Evolutionary conservation across 2,329 filamentous ascomycete genomes (phyloP), one percentile per base, ranked within the genome.

Genomic region (Talaromyces sp.): DNA sequence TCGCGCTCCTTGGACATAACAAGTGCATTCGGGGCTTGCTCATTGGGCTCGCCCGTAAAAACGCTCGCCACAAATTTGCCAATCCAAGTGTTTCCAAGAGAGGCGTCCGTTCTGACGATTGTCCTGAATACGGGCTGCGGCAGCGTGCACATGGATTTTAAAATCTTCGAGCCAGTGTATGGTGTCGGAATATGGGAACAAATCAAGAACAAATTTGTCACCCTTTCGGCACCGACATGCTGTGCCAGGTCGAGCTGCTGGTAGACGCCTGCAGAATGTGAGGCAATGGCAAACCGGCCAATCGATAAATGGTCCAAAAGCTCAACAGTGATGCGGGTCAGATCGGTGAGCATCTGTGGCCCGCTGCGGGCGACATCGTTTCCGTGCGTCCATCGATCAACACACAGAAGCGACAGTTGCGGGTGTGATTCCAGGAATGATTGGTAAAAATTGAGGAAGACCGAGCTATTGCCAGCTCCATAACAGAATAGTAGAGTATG

Each of bases 361-460:
- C 54, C 34, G 34, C 18, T 42, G 34, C 54, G 54, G 14, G 54
- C 54, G 34, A 56, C 54, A 56, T 56, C 34, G 4, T 28, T n/a
- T 28, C 54, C 54, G 14, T 28, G 54, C 7, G 34, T 42, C 54
- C 54, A 56, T 56, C 54, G 54, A 28, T 56, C 54, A 28, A 56
- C 34, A 28, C n/a, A 27, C 27, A 56, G 54, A 27, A 56, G 10
- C 18, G 54, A 56, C 30, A 56, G 42, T 9, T 56, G 33, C 3
- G 34, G 54, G 10, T 56, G 54, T 8, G 54, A 56, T 4, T 42
- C 33, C 10, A 56, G 18, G 10, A 56, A 56, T 6, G 54, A 10
- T 16, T 42, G n/a, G 18, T 40, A 56, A n/a, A 27, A 28, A 28
- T 56, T 56, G 14, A 56, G 33, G 5, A 42, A 27, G n/a, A 56